These are phyloP conservation scores for Starmerella gropengiesseri DNA, from an alignment of 805 yeast genomes.

Conservation along the genomic window DNA sequence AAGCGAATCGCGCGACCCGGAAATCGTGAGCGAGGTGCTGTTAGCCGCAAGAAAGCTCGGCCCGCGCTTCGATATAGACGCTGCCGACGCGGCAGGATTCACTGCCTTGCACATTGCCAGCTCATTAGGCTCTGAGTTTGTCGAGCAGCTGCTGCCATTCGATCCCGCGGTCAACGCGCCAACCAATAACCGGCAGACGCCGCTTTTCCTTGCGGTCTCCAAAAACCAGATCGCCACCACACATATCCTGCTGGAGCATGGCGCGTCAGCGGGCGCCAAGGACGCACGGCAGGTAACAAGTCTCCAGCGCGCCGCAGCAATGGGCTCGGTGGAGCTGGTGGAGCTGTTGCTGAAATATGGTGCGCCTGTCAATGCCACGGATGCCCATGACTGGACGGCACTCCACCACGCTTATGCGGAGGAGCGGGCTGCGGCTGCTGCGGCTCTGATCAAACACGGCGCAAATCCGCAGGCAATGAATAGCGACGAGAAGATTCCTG, in stretches of 20 bases:
- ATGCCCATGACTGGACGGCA: constrained; percentile 66
- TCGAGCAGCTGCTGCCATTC: constrained; percentile 37
- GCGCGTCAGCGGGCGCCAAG: constrained; percentile 52
- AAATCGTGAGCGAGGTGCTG: constrained; percentile 40
- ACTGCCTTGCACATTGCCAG: constrained; percentile 76
- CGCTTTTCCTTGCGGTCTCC: constrained; percentile 65
- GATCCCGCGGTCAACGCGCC: constrained; percentile 44
- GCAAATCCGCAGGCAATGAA: constrained; percentile 47
- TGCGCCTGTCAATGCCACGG: constrained; percentile 59
- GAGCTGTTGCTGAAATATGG: constrained; percentile 43
- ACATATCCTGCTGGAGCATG: constrained; percentile 42
- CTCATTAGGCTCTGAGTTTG: constrained; percentile 57
- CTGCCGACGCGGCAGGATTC: constrained; percentile 74
- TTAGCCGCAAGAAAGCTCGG: constrained; percentile 29
- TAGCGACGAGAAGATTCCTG: constrained; percentile 44
- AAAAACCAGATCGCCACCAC: constrained; percentile 51
- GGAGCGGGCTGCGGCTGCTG: constrained; percentile 71
- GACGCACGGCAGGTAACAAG: constrained; percentile 60
- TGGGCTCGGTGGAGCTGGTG: constrained; percentile 53
- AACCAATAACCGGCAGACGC: constrained; percentile 56
- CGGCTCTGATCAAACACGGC: constrained; percentile 47
- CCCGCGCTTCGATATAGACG: constrained; percentile 48
- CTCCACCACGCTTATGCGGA: constrained; percentile 85
- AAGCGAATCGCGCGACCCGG: constrained; percentile 42
- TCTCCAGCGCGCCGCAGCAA: constrained; percentile 72